Percentiles rank a stretch among this genome's conserved stretches.
These are phyloP conservation scores for Macrolepiota dolichaula DNA, from an alignment of 768 basidiomycete genomes.

Conservation along the genomic window DNA sequence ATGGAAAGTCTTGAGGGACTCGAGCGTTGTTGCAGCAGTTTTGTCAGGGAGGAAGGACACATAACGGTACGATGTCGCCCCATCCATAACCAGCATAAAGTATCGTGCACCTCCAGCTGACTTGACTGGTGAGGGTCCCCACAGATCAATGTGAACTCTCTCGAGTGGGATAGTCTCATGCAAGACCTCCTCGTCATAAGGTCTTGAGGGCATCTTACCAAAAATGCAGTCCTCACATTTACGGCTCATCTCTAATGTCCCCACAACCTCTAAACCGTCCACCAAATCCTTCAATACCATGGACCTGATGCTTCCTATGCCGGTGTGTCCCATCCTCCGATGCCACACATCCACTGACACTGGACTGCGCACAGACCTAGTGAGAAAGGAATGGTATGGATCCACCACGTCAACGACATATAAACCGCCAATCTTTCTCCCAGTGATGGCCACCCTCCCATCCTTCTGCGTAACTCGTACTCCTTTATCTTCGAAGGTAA, in stretches of 20 bases:
- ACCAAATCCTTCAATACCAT: slow-evolving; percentile 17
- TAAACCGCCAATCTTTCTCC: no score
- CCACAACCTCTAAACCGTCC: slow-evolving; percentile 17
- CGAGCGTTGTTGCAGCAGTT: slow-evolving; percentile 13
- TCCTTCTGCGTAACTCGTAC: no score
- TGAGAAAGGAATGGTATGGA: no score
- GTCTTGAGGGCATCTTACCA: slow-evolving; percentile 17
- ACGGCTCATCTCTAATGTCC: not conserved
- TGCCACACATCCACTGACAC: slow-evolving; percentile 23
- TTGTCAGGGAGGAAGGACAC: slow-evolving; percentile 23
- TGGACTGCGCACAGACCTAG: no score
- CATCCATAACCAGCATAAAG: slow-evolving; percentile 23
- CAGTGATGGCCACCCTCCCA: no score
- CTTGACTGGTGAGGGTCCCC: slow-evolving; percentile 17
- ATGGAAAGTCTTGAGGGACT: slow-evolving; percentile 13
- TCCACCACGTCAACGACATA: no score
- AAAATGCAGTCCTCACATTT: slow-evolving; percentile 25
- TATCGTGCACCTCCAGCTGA: slow-evolving; percentile 18
- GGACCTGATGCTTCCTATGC: slow-evolving; percentile 7
- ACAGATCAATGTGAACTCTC: slow-evolving; percentile 22
- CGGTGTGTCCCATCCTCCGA: slow-evolving; percentile 21
- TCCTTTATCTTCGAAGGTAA: no score
- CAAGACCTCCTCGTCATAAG: slow-evolving; percentile 18
- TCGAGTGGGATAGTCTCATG: slow-evolving; percentile 16
- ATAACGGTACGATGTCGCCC: slow-evolving; percentile 11